Conservation (phyloP, 306 rosid species). For the Fagus sylvatica region DNA sequence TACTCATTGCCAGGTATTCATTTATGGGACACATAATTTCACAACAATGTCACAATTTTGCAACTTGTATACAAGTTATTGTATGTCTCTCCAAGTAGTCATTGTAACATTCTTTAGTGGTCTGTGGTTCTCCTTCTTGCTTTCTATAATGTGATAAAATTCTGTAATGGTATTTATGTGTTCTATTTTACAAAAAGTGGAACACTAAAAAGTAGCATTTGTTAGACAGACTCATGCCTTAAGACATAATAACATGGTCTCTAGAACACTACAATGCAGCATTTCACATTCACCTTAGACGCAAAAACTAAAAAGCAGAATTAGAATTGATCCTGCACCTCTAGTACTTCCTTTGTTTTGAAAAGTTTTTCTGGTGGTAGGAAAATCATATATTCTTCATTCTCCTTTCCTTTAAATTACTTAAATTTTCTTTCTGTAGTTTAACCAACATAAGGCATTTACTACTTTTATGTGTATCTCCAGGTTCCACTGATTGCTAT, state of each 20-base stretch:
- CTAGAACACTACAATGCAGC: not conserved
- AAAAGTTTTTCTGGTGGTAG: not conserved
- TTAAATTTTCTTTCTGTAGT: not conserved
- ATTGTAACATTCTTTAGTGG: too few relatives aligned
- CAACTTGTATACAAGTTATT: too few relatives aligned
- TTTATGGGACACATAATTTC: not conserved
- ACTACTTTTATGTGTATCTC: conserved; percentile 7
- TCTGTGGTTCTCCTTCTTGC: too few relatives aligned
- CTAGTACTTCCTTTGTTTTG: not conserved
- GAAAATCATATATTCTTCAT: not conserved
- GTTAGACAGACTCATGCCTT: not conserved
- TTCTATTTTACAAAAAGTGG: not conserved
- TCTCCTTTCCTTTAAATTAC: not conserved
- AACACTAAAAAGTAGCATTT: not conserved
- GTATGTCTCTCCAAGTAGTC: too few relatives aligned
- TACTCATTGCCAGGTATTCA: conserved; percentile 32
- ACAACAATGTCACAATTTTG: too few relatives aligned
- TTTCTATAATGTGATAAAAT: too few relatives aligned
- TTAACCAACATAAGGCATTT: not conserved
- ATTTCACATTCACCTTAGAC: not conserved
- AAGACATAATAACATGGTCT: not conserved
- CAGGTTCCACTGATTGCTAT: conserved; percentile 48
- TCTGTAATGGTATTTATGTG: too few relatives aligned
- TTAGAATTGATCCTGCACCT: not conserved
- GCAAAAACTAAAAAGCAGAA: not conserved